phyloP scores from a whole-genome alignment of 2,329 filamentous ascomycete species.

The Tolypocladium tundrense region DNA sequence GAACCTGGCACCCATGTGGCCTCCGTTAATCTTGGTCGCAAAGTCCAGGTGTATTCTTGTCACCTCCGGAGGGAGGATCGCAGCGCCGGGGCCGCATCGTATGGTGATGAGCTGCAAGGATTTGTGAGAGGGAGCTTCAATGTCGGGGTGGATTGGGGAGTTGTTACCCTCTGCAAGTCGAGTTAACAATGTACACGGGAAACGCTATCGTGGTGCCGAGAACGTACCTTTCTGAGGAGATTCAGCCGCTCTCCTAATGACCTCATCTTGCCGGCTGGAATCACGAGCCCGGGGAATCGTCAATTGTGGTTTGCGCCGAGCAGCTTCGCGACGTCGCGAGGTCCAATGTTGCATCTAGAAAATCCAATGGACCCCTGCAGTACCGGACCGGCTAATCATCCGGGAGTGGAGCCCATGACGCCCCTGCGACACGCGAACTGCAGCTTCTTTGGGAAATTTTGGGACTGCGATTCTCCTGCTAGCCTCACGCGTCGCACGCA shows the following conservation, averaged over 20 bases:
- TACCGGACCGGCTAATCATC: slow-evolving; percentile 14
- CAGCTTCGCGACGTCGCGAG: slow-evolving; percentile 1
- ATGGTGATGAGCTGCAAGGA: slow-evolving; percentile 57
- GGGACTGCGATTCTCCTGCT: background rate
- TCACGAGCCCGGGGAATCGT: background rate
- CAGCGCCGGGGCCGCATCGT: slow-evolving; percentile 73
- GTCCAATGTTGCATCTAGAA: slow-evolving; percentile 10
- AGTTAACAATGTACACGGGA: slow-evolving; percentile 8
- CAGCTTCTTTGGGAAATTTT: background rate
- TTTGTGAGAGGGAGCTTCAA: slow-evolving; percentile 12
- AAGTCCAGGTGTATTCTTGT: slow-evolving; percentile 69
- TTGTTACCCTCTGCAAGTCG: slow-evolving; percentile 30
- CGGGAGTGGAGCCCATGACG: slow-evolving; percentile 2
- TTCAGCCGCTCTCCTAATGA: slow-evolving; percentile 59
- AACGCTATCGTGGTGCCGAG: background rate
- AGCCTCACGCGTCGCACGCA: background rate
- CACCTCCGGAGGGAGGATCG: slow-evolving; percentile 66
- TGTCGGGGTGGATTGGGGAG: slow-evolving; percentile 4
- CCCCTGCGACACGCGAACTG: background rate
- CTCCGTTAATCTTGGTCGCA: slow-evolving; percentile 47
- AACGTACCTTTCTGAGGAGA: slow-evolving; percentile 59
- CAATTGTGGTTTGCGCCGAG: slow-evolving; percentile 1
- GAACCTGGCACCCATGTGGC: slow-evolving; percentile 66
- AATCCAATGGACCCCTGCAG: slow-evolving; percentile 13
- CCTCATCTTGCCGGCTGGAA: slow-evolving; percentile 20